Evolutionary conservation across 2,329 filamentous ascomycete species (phyloP), one percentile per base, ranked within the genome.

Genomic region (Fusarium marasasianum): DNA sequence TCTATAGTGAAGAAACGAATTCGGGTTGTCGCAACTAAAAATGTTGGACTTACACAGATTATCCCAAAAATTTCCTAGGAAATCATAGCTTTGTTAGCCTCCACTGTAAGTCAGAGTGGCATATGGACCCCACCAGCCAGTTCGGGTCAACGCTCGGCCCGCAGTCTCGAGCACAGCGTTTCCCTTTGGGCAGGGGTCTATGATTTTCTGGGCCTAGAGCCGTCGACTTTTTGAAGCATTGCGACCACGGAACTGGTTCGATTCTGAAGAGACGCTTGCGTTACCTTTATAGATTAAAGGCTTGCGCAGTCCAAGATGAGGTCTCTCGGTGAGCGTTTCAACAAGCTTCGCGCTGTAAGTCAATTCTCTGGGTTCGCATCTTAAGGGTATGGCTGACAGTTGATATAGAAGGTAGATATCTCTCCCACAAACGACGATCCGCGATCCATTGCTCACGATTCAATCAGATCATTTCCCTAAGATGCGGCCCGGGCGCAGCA

Each of bases 401-500:
- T 53, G 61, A 50, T 45, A 61, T 63, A 88, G 86, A 85, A 84
- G 84, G 86, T 87, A 86, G 72, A 70, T 68, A 53, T 63, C 66
- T 70, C 63, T 26, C 41, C 57, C 75, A 69, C 74, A 53, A 38
- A 59, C 43, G 55, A 51, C 55, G 53, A 56, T 54, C 51, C 71
- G 63, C 63, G 69, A 62, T 72, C 67, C 78, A 79, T 59, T 81
- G 73, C 67, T 67, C 66, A 79, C 72, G 77, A 37, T 59, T 31
- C 24, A 79, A 44, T 69, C 81, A 96, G 93, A 86, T 97, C 58
- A 87, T 96, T 73, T 86, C 87, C 79, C 87, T 98, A 83, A 91
- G 92, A 81, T 87, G 93, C 81, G 96, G 96, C 67, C 92, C 93
- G 37, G 96, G 96, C 64, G 95, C 96, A 48, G 92, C 94, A 26